Evolutionary conservation across 2,329 filamentous ascomycete genomes (phyloP).

Genomic region (Lecanoromycetidae sp.): DNA sequence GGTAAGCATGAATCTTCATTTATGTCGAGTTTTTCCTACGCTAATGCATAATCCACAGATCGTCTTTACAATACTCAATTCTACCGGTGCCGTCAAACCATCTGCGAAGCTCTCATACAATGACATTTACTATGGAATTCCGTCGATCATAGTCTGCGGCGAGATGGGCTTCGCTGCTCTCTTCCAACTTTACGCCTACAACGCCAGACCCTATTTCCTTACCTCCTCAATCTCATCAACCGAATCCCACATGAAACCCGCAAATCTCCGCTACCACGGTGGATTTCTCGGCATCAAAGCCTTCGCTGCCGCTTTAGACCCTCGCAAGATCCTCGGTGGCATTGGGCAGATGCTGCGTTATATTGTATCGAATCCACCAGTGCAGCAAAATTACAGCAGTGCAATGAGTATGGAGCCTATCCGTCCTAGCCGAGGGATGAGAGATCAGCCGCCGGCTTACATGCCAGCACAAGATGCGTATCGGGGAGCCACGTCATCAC

Average conservation of each 20-base stretch:
- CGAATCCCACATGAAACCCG: neutral
- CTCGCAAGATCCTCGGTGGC: neutral
- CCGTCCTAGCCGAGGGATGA: neutral
- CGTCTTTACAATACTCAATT: conserved; percentile 23
- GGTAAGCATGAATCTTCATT: neutral
- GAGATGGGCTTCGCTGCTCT: conserved; percentile 25
- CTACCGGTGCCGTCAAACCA: conserved; percentile 19
- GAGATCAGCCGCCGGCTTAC: neutral
- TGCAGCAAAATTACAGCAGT: neutral
- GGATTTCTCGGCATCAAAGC: conserved; percentile 2
- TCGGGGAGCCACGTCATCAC: too few relatives aligned
- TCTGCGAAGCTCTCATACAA: conserved; percentile 22
- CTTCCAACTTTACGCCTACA: conserved; percentile 25
- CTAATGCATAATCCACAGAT: conserved; percentile 15
- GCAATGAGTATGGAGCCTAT: neutral
- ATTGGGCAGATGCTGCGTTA: neutral
- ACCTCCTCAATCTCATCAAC: neutral
- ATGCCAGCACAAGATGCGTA: neutral
- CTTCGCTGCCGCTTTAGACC: neutral
- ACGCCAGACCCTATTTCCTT: conserved; percentile 19
- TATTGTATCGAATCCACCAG: neutral
- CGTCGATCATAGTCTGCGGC: conserved; percentile 24
- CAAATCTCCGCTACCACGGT: neutral
- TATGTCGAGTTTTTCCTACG: neutral
- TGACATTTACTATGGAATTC: conserved; percentile 24